phyloP scores from a whole-genome alignment of 768 basidiomycete species.

The Mycena metata region DNA sequence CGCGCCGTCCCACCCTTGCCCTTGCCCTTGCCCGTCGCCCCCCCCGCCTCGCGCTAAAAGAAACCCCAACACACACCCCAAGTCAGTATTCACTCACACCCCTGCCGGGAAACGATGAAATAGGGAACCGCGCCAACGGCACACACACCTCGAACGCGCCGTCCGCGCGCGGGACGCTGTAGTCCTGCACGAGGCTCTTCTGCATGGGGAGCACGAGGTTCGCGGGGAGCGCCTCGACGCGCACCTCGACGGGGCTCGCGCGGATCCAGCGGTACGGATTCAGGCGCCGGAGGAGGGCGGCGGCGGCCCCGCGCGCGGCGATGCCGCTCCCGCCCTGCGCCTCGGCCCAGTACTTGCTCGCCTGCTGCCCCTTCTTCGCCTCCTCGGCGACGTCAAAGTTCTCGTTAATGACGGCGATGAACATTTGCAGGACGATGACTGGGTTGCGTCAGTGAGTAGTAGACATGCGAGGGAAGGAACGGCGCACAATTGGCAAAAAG shows the following conservation, averaged over 20 bases:
- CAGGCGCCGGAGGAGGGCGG: constrained; percentile 78
- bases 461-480: constrained; percentile 16
- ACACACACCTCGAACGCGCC: constrained; percentile 14
- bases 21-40: constrained; percentile 1
- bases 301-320: constrained; percentile 48
- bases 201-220: constrained; percentile 85
- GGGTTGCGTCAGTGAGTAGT: constrained; percentile 8
- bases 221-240: constrained; percentile 78
- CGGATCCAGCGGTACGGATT: constrained; percentile 93
- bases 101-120: neutral
- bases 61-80: constrained; percentile 2
- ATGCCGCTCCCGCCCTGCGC: constrained; percentile 43
- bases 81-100: neutral
- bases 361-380: constrained; percentile 86
- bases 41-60: constrained; percentile 35
- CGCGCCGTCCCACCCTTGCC: constrained; percentile 22
- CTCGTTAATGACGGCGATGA: constrained; percentile 97
- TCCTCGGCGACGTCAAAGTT: constrained; percentile 96
- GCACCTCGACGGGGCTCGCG: constrained; percentile 78
- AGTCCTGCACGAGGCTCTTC: constrained; percentile 78
- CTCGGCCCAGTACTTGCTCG: constrained; percentile 71
- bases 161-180: constrained; percentile 55
- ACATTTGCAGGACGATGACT: constrained; percentile 96
- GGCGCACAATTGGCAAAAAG: constrained; percentile 91
- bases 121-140: neutral